A percentile compares a stretch with the other conserved stretches of the same genome.
Conservation (phyloP, 2,329 filamentous ascomycete species). For the Chalaropsis thielavioides region DNA sequence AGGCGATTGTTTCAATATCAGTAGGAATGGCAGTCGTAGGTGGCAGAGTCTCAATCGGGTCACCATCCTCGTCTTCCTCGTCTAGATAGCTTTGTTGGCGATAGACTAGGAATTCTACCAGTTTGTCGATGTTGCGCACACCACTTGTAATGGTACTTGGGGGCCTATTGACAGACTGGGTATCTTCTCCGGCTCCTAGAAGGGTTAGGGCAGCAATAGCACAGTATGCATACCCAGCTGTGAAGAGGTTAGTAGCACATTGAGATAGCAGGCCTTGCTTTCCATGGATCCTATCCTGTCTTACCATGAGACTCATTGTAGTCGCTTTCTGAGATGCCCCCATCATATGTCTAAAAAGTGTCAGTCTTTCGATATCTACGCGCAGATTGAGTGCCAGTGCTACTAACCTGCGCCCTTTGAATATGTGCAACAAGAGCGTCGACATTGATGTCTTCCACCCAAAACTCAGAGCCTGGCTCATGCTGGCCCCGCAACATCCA, state of each 20-base stretch:
- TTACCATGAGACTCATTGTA: conserved; percentile 72
- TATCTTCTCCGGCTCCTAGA: conserved; percentile 35
- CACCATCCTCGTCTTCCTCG: conserved; percentile 32
- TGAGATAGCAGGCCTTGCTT: background rate
- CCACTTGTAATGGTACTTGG: conserved; percentile 23
- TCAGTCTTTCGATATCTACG: background rate
- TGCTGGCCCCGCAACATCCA: conserved; percentile 61
- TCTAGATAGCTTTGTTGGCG: conserved; percentile 50
- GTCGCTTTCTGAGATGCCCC: conserved; percentile 64
- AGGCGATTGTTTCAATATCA: conserved; percentile 5
- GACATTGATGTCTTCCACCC: conserved; percentile 60
- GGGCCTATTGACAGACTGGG: conserved; percentile 9
- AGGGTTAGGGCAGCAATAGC: conserved; percentile 65
- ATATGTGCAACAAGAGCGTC: conserved; percentile 57
- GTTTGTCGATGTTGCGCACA: conserved; percentile 23
- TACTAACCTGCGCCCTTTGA: conserved; percentile 39
- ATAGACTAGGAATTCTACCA: conserved; percentile 44
- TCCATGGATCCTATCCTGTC: conserved; percentile 19
- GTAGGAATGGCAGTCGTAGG: conserved; percentile 9
- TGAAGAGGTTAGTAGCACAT: conserved; percentile 24
- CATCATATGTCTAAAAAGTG: conserved; percentile 55
- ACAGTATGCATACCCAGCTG: conserved; percentile 79
- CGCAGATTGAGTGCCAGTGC: conserved; percentile 20
- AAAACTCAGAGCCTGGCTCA: conserved; percentile 35
- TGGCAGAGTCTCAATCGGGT: conserved; percentile 17